Conservation (phyloP, 768 basidiomycete species). For the Auriscalpium orientale region DNA sequence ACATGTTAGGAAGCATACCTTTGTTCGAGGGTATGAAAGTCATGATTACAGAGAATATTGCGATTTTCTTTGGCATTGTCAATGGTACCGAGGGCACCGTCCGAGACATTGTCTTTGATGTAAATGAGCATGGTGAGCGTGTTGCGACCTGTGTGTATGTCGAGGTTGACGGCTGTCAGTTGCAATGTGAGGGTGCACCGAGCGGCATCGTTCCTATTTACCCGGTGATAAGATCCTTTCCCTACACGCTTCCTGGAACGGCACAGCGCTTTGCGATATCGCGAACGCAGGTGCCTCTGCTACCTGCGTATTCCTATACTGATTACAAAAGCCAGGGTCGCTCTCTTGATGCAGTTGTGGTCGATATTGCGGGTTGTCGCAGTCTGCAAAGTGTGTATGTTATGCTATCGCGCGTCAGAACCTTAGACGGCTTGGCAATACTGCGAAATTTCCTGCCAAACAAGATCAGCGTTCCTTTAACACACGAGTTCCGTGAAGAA, state of each 20-base stretch:
- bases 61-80: not conserved
- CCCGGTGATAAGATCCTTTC: not conserved
- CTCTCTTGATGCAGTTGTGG: not conserved
- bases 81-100: not conserved
- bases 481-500: too few species aligned
- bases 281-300: not conserved
- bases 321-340: not conserved
- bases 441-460: too few species aligned
- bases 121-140: not conserved
- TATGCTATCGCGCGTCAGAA: too few species aligned
- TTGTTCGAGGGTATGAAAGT: not conserved
- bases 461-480: too few species aligned
- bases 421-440: too few species aligned
- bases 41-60: not conserved
- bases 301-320: not conserved
- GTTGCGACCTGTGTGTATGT: not conserved
- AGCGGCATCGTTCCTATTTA: not conserved
- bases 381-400: too few species aligned
- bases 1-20: not conserved
- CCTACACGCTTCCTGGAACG: not conserved
- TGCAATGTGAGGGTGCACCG: not conserved
- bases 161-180: not conserved
- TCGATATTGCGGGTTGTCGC: not conserved
- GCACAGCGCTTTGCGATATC: not conserved
- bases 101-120: not conserved